A percentile compares a stretch with the other conserved stretches of the same genome.
Evolutionary conservation across 1,139 yeast species (phyloP).

Genomic region (Blastobotrys raffinosifermentans): DNA sequence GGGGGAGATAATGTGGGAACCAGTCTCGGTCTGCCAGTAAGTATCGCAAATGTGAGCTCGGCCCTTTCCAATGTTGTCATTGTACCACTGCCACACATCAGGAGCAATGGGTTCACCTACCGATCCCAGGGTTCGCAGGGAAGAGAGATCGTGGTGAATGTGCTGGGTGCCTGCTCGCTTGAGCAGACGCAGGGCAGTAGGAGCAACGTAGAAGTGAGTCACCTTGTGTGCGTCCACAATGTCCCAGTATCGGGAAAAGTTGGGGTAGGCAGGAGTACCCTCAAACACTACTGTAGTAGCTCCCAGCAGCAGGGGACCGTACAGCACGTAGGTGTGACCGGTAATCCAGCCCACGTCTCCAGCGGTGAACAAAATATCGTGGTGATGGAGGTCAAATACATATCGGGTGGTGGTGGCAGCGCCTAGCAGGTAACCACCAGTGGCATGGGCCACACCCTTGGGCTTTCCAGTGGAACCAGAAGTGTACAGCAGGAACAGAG

Average conservation of each 20-base stretch:
- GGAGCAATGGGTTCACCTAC: slow-evolving; percentile 94
- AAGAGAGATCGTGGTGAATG: slow-evolving; percentile 57
- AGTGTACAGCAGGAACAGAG: slow-evolving; percentile 86
- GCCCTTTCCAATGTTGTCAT: slow-evolving; percentile 72
- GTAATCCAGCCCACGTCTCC: slow-evolving; percentile 99
- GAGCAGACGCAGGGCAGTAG: slow-evolving; percentile 77
- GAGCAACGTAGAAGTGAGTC: slow-evolving; percentile 83
- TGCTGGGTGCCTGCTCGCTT: slow-evolving; percentile 74
- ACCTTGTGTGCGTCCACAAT: slow-evolving; percentile 72
- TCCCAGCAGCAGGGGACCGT: slow-evolving; percentile 87
- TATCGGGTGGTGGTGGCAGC: slow-evolving; percentile 92
- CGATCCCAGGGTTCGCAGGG: slow-evolving; percentile 70
- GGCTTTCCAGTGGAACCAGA: slow-evolving; percentile 98
- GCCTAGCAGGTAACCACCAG: slow-evolving; percentile 90
- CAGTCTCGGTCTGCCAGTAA: slow-evolving; percentile 98
- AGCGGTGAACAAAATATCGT: slow-evolving; percentile 88
- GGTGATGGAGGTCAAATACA: slow-evolving; percentile 82
- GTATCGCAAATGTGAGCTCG: slow-evolving; percentile 83
- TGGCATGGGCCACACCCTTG: slow-evolving; percentile 92
- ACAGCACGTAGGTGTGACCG: slow-evolving; percentile 91
- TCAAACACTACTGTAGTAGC: slow-evolving; percentile 88
- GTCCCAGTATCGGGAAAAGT: slow-evolving; percentile 93
- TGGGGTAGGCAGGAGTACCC: slow-evolving; percentile 97
- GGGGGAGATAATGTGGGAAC: slow-evolving; percentile 92
- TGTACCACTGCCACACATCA: slow-evolving; percentile 92